phyloP scores from a whole-genome alignment of 2,329 filamentous ascomycete genomes.

The Arthroderma sp. region DNA sequence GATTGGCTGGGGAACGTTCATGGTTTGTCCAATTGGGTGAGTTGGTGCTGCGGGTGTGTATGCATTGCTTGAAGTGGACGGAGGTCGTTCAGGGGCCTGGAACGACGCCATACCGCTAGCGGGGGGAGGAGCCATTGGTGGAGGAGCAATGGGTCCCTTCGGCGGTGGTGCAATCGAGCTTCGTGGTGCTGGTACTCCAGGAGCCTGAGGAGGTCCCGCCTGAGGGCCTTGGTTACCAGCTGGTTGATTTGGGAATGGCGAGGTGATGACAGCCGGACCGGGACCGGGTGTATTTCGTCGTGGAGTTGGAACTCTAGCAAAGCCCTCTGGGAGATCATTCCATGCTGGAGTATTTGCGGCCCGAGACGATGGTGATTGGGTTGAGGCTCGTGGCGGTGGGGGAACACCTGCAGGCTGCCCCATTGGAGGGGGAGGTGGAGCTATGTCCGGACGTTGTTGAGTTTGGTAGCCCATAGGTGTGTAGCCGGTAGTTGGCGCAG shows the following conservation, averaged over 20 bases:
- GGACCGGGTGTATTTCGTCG: conserved; percentile 62
- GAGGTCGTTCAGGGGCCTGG: conserved; percentile 37
- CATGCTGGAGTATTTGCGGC: conserved; percentile 59
- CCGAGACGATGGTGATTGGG: conserved; percentile 49
- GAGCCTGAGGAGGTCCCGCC: conserved; percentile 30
- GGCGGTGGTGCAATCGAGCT: conserved; percentile 15
- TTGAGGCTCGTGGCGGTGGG: conserved; percentile 52
- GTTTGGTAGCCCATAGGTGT: conserved; percentile 43
- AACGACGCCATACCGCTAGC: conserved; percentile 41
- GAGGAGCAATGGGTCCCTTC: conserved; percentile 25
- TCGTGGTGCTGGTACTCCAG: conserved; percentile 38
- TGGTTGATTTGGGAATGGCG: conserved; percentile 60
- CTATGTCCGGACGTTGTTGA: conserved; percentile 28
- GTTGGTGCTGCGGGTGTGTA: conserved; percentile 42
- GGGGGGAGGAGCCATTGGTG: conserved; percentile 64
- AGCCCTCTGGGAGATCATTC: conserved; percentile 84
- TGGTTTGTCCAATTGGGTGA: conserved; percentile 17
- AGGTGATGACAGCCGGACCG: conserved; percentile 47
- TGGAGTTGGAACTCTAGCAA: conserved; percentile 58
- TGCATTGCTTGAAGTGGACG: conserved; percentile 49
- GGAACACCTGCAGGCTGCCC: conserved; percentile 34
- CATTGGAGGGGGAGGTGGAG: conserved; percentile 16
- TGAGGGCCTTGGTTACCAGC: conserved; percentile 23
- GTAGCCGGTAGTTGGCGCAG: conserved; percentile 21
- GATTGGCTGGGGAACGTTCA: conserved; percentile 39